Base-by-base conservation (phyloP, 2,329 filamentous ascomycete species). In the Alternaria gaisen region DNA sequence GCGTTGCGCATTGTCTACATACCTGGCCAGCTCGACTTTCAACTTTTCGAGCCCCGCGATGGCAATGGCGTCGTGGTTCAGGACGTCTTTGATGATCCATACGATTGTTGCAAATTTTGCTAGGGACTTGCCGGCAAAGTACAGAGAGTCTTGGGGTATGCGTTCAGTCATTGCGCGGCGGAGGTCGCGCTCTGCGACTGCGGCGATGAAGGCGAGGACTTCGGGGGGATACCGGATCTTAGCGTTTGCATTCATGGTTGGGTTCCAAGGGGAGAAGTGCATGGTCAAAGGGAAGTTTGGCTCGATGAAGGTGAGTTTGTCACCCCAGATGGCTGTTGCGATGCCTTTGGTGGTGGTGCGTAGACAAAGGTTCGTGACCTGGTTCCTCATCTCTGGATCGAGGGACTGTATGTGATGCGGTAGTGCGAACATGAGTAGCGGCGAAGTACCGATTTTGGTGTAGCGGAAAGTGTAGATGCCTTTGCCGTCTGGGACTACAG, bases 351-450 rank as follows among this genome's bases (percentile, higher is more conserved):
- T 97, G 0, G 93, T 91, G 0, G 93, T 94, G 58, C 90, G 87
- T 53, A 98, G 81, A 64, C 86, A 83, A 2, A 95, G 76, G 5
- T 81, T 76, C 3, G 81, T 86, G n/a, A 75, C 32, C 40, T 82
- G 72, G 8, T 83, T 81, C 24, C 82, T 80, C 9, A 87, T 87
- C 1, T 79, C 78, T 1, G 77, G 68, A 66, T 92, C 87, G 62
- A 98, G 94, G 0, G 91, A 93, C 32, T 88, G 82, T 3, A 92
- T 76, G 68, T 98, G 95, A 77, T 98, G 95, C 22, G 94, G 93
- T 48, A 99, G 81, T 16, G 91, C 92, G 76, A 91, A 97, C 89
- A 97, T 95, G 65, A 95, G 83, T 22, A 97, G 82, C 3, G 83
- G 85, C 16, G 86, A 82, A 36, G 88, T 82, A 6, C 94, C 94